Conservation (phyloP, 805 yeast species). For the Wickerhamiella occidentalis region DNA sequence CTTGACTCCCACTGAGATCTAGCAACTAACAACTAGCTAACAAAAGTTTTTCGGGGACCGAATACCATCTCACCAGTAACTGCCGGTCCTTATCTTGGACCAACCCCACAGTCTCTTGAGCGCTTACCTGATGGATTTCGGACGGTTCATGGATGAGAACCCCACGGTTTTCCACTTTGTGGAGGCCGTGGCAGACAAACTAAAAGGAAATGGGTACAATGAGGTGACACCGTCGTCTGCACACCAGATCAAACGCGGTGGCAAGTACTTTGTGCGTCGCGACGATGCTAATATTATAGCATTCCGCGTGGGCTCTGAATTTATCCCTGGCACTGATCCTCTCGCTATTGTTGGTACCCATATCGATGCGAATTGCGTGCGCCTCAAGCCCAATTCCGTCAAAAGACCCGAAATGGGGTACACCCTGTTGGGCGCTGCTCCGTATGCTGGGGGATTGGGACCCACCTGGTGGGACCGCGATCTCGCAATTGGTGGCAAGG, state of each 20-base stretch:
- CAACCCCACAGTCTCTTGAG: too few species aligned
- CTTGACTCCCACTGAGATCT: too few species aligned
- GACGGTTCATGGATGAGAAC: conserved; percentile 53
- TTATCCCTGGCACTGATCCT: conserved; percentile 43
- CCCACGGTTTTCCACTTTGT: conserved; percentile 59
- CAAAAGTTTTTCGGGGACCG: too few species aligned
- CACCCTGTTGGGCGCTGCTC: conserved; percentile 65
- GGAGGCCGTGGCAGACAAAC: conserved; percentile 23
- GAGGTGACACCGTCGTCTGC: conserved; percentile 58
- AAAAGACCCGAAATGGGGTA: conserved; percentile 55
- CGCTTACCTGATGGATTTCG: conserved; percentile 20
- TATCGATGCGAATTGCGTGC: conserved; percentile 53
- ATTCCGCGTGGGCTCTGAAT: conserved; percentile 52
- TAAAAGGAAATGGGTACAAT: conserved; percentile 51
- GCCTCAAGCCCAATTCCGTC: conserved; percentile 56
- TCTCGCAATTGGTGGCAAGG: conserved; percentile 67
- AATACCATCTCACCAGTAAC: too few species aligned
- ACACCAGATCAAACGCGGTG: conserved; percentile 36
- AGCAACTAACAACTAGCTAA: too few species aligned
- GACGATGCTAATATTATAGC: conserved; percentile 60
- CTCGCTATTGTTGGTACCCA: conserved; percentile 59
- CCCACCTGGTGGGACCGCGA: conserved; percentile 73
- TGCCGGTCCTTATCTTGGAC: too few species aligned
- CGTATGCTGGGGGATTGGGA: conserved; percentile 56
- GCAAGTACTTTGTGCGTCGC: conserved; percentile 61